Evolutionary conservation across 805 yeast genomes (phyloP), one percentile per base, ranked within the genome.

Genomic region (Suhomyces sp.): DNA sequence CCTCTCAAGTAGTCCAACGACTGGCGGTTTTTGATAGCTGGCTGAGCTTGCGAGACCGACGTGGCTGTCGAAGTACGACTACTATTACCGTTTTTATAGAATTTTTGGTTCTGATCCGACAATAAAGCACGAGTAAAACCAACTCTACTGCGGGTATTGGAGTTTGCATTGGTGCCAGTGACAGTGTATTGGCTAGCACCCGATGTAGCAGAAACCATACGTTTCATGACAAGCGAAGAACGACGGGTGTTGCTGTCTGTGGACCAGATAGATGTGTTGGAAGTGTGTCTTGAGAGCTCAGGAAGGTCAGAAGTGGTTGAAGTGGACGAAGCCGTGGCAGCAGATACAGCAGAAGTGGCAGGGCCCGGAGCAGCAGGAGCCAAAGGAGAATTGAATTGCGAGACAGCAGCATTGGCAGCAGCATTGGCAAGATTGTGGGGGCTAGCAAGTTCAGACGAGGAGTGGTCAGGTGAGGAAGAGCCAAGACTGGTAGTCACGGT

Each of bases 111-210:
- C 49, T 59, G 68, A 45, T 73, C 78, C 3, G 72, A 62, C 9
- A 62, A 54, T 36, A 75, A 64, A 1, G 78, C 80, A 35, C 78
- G 62, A 7, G 78, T 72, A 51, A 75, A 72, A 2, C 79, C 79
- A 7, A 71, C 71, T 48, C 51, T 48, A n/a, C 36, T 33, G n/a
- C 36, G 36, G 36, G 51, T 41, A 27, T 76, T 59, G 17, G 64
- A 33, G 36, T 33, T 53, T 31, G 49, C 41, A 38, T 50, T 52
- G 47, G 54, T 49, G 12, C 55, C 49, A 36, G 44, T 54, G 8
- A 59, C 64, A 2, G 68, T 63, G 48, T 54, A 57, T 46, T 63
- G 66, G 6, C 73, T 61, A 2, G 64, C 63, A 4, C 64, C 63
- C 2, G 76, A 71, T 2, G 69, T 62, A 26, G 65, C 65, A 5